Conservation (phyloP, 257 asterid species). For the Capsicum rhomboideum region DNA sequence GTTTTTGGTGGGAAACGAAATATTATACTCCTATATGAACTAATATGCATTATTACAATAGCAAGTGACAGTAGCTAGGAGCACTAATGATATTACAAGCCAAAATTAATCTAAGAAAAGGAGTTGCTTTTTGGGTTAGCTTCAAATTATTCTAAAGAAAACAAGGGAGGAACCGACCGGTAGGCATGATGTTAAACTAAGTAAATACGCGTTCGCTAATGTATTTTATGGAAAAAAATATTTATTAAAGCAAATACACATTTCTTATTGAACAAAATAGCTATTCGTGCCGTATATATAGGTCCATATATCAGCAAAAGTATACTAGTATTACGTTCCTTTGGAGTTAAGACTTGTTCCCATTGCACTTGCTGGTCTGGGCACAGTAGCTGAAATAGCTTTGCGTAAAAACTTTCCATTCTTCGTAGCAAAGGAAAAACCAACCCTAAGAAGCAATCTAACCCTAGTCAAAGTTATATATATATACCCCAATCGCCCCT, state of each 20-base stretch:
- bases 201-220: background rate
- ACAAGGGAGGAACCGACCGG: background rate
- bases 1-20: background rate
- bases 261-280: background rate
- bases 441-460: background rate
- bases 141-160: too few species aligned
- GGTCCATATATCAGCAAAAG: background rate
- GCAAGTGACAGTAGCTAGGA: background rate
- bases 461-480: background rate
- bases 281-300: background rate
- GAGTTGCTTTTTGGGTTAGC: background rate
- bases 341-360: background rate
- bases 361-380: background rate
- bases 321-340: background rate
- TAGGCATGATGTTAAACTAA: background rate
- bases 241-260: background rate
- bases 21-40: background rate
- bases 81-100: background rate
- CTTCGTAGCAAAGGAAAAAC: background rate
- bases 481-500: background rate
- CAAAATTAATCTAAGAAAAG: background rate
- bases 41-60: background rate
- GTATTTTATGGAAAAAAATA: background rate
- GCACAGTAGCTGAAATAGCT: background rate
- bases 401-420: constrained; percentile 1